Evolutionary conservation across 345 rosid genomes (phyloP), one percentile per base, ranked within the genome.

Genomic region (Arabidopsis suecica): DNA sequence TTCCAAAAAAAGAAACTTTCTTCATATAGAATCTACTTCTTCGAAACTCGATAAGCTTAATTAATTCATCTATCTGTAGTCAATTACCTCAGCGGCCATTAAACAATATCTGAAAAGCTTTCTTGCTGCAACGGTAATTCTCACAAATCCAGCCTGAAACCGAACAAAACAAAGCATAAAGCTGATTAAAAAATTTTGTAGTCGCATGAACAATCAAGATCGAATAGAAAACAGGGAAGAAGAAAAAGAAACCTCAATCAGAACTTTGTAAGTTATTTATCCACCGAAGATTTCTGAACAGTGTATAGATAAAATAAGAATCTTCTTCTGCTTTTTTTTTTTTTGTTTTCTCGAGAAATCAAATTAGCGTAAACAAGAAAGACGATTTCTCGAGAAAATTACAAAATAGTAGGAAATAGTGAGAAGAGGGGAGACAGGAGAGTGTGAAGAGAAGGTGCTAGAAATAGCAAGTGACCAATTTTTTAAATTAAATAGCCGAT

Each of bases 1-100:
- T 50, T 13, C 34, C 8, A 44, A 6, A 13, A 23, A 11, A 10
- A 5, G n/a, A 18, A 12, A 41, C 64, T 58, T 55, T 25, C 53
- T 54, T 25, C 53, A 47, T 33, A 8, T 3, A 18, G 16, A 11
- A 12, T 12, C 22, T 14, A 53, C 38, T 25, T 53, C 3, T 51
- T 53, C 3, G 25, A 60, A 61, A 30, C 30, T 28, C n/a, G 8
- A 6, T 55, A 53, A 63, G 34, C 16, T 13, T 25, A 59, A 71
- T 2, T n/a, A 37, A 20, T 13, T 59, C 18, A 74, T 32, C 2
- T n/a, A 60, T 49, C 30, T 28, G 32, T 6, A 42, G 40, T 48
- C 16, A 71, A 70, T 64, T 64, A 77, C 80, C 76, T 0, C 28
- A 56, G 60, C 47, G 16, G 76, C 80, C 80, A 77, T 77, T 53